These are phyloP conservation scores for Zoysia pacifica DNA, from an alignment of 176 grass and related monocot species.

Conservation along the genomic window DNA sequence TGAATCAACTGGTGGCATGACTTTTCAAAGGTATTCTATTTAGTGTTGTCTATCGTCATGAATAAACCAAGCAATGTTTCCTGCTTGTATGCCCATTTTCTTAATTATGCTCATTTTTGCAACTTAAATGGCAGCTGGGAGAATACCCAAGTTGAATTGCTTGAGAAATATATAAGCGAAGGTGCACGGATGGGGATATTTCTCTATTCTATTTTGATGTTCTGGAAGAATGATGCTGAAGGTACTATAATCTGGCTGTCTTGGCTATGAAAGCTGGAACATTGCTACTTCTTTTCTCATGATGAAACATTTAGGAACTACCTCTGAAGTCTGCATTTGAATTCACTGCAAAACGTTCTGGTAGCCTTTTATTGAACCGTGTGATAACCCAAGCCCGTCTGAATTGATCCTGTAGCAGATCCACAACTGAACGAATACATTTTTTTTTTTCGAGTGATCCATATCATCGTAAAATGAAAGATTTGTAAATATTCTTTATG, in stretches of 20 bases:
- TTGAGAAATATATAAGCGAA: constrained; percentile 70
- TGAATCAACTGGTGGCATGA: constrained; percentile 40
- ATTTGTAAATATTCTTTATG: no score
- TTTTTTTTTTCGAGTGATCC: constrained; percentile 1
- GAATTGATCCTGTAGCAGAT: not conserved
- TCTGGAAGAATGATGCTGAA: constrained; percentile 65
- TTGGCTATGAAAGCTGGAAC: constrained; percentile 14
- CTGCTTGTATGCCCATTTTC: constrained; percentile 24
- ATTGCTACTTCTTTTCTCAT: constrained; percentile 8
- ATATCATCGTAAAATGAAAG: not conserved
- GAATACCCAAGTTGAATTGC: constrained; percentile 81
- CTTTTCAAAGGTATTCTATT: constrained; percentile 70
- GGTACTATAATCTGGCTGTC: constrained; percentile 42
- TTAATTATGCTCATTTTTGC: constrained; percentile 41
- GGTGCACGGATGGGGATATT: constrained; percentile 66
- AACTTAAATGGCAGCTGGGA: constrained; percentile 98
- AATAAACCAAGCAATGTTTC: constrained; percentile 13
- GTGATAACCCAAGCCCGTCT: not conserved
- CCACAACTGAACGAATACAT: not conserved
- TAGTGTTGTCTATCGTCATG: constrained; percentile 22
- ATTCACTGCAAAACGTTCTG: not conserved
- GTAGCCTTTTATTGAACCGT: no score
- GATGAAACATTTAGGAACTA: constrained; percentile 19
- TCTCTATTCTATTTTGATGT: constrained; percentile 76
- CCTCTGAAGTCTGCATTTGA: not conserved